Percentiles rank a stretch among this genome's conserved stretches.
Evolutionary conservation across 495 filamentous ascomycete genomes (phyloP).

Genomic region (Lasiosphaeria hispida): DNA sequence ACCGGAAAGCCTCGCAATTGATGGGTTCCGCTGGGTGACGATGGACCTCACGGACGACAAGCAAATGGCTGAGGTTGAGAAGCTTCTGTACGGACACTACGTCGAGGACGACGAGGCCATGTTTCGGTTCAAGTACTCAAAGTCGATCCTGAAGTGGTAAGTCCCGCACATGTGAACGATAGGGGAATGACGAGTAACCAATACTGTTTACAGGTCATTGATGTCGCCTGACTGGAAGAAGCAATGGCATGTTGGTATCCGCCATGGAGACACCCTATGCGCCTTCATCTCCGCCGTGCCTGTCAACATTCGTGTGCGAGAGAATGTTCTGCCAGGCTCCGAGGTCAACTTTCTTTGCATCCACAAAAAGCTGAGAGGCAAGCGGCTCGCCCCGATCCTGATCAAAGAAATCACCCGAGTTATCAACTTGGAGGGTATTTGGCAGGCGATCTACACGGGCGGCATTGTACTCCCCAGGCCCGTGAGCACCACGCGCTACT

Average conservation of each 20-base stretch:
- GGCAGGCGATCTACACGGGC: conserved; percentile 92
- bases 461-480: conserved; percentile 88
- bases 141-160: conserved; percentile 84
- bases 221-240: conserved; percentile 93
- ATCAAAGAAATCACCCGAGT: conserved; percentile 96
- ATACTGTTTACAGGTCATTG: conserved; percentile 63
- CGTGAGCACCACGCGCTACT: conserved; percentile 89
- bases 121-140: conserved; percentile 95
- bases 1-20: conserved; percentile 57
- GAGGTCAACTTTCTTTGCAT: conserved; percentile 98
- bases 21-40: conserved; percentile 90
- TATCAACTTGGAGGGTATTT: conserved; percentile 78
- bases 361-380: conserved; percentile 94
- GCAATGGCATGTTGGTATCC: conserved; percentile 93
- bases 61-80: conserved; percentile 77
- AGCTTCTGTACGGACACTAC: conserved; percentile 86
- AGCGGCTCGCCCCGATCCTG: conserved; percentile 85
- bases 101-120: conserved; percentile 95
- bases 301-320: conserved; percentile 73
- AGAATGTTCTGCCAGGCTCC: conserved; percentile 68
- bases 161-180: conserved; percentile 3
- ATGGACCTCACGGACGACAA: conserved; percentile 68
- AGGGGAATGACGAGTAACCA: conserved; percentile 8
- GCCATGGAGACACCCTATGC: conserved; percentile 76
- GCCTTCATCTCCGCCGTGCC: conserved; percentile 95